Percentiles rank a stretch among this genome's conserved stretches.
Conservation (phyloP, 1,139 yeast species). For the Sugiyamaella novakii region DNA sequence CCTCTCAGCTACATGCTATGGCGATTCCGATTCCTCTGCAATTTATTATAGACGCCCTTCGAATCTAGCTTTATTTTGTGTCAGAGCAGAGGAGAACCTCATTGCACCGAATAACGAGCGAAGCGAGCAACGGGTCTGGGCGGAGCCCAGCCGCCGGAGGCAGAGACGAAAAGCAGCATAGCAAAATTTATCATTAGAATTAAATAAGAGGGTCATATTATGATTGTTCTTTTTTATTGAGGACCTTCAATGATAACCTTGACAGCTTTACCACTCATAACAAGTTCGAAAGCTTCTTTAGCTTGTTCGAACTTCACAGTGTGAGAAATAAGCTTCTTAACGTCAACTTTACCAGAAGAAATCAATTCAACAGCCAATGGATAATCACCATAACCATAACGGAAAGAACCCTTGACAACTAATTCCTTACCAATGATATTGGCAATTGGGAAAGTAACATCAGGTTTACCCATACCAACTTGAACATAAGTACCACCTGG, state of each 20-base stretch:
- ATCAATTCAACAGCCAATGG: slow-evolving; percentile 67
- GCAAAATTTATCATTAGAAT: background rate
- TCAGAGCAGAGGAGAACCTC: too few relatives aligned
- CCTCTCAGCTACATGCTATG: too few relatives aligned
- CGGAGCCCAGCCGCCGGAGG: background rate
- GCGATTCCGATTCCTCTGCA: too few relatives aligned
- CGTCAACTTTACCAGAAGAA: slow-evolving; percentile 60
- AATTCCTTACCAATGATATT: slow-evolving; percentile 68
- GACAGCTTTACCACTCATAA: slow-evolving; percentile 54
- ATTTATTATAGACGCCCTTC: too few relatives aligned
- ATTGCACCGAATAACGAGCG: too few relatives aligned
- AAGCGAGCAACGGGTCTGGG: background rate
- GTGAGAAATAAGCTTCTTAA: slow-evolving; percentile 71
- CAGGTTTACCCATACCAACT: slow-evolving; percentile 71
- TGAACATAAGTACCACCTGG: slow-evolving; percentile 69
- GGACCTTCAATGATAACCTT: slow-evolving; percentile 55
- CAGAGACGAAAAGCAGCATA: background rate
- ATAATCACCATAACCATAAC: slow-evolving; percentile 78
- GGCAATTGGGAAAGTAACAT: slow-evolving; percentile 70
- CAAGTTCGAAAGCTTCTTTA: slow-evolving; percentile 73
- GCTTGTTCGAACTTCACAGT: slow-evolving; percentile 74
- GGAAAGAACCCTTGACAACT: slow-evolving; percentile 70
- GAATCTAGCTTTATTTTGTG: too few relatives aligned
- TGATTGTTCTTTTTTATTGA: slow-evolving; percentile 15
- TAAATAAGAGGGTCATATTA: background rate